These are phyloP conservation scores for Wickerhamiella infanticola DNA, from an alignment of 1,139 yeast species.

Conservation along the genomic window DNA sequence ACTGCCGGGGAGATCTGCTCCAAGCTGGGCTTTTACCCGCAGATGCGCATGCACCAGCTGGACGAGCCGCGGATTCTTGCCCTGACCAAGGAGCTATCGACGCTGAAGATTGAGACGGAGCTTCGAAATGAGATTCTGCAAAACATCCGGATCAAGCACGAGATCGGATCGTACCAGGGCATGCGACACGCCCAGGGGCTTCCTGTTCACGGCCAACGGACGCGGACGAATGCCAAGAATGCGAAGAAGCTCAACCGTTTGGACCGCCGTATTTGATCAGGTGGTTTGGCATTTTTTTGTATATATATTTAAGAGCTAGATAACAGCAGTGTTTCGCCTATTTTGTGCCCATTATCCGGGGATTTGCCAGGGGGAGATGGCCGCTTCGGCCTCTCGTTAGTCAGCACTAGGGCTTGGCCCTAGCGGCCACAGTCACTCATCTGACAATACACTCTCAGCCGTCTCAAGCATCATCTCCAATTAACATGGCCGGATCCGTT, in stretches of 20 bases:
- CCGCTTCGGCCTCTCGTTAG: too few relatives aligned
- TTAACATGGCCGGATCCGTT: slow-evolving; percentile 20
- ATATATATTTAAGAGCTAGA: too few relatives aligned
- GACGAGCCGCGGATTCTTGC: slow-evolving; percentile 78
- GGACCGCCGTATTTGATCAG: slow-evolving; percentile 40
- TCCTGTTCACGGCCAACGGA: slow-evolving; percentile 90
- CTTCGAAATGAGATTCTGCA: slow-evolving; percentile 63
- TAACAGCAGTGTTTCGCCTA: too few relatives aligned
- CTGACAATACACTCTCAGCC: not conserved
- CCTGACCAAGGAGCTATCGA: slow-evolving; percentile 73
- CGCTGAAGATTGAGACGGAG: slow-evolving; percentile 72
- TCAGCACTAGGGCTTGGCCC: not conserved
- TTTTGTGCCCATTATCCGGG: too few relatives aligned
- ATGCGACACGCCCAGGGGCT: slow-evolving; percentile 63
- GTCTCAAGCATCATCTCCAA: not conserved
- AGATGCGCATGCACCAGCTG: slow-evolving; percentile 87
- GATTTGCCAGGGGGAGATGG: too few relatives aligned
- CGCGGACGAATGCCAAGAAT: slow-evolving; percentile 78
- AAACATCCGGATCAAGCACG: slow-evolving; percentile 66
- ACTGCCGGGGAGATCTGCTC: slow-evolving; percentile 75
- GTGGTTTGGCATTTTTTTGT: not conserved
- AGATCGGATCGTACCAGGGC: slow-evolving; percentile 79
- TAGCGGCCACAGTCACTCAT: not conserved
- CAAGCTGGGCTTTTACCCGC: slow-evolving; percentile 77
- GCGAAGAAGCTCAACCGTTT: slow-evolving; percentile 74